Conservation (phyloP, 352 stramenopile genomes). For the Phytophthora multivora region DNA sequence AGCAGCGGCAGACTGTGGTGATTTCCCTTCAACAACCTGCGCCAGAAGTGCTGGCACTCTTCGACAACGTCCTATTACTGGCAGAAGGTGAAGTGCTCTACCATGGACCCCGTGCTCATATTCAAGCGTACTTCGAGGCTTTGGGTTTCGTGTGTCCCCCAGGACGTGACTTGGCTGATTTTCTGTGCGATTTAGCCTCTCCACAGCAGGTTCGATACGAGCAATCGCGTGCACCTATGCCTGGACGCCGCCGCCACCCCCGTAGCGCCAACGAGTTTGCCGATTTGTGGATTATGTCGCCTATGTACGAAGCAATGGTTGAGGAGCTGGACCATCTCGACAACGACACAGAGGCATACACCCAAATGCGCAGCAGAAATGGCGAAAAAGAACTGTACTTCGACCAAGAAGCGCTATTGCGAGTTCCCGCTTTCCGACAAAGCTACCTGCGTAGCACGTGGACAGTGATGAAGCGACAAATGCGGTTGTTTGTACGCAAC, state of each 20-base stretch:
- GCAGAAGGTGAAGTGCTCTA: slow-evolving; percentile 90
- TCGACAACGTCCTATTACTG: slow-evolving; percentile 93
- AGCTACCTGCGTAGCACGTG: slow-evolving; percentile 36
- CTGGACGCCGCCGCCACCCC: slow-evolving; percentile 35
- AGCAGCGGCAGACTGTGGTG: slow-evolving; percentile 57
- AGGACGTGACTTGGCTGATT: slow-evolving; percentile 47
- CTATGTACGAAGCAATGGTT: slow-evolving; percentile 46
- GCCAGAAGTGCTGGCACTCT: slow-evolving; percentile 91
- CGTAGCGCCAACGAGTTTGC: slow-evolving; percentile 45
- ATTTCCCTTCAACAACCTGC: slow-evolving; percentile 88
- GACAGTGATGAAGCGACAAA: slow-evolving; percentile 46
- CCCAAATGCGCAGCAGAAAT: slow-evolving; percentile 21
- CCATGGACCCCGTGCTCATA: slow-evolving; percentile 63
- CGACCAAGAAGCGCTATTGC: slow-evolving; percentile 40
- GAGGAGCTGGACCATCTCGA: slow-evolving; percentile 38
- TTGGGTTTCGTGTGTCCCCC: slow-evolving; percentile 65
- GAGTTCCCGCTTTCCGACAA: slow-evolving; percentile 47
- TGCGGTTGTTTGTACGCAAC: slow-evolving; percentile 44
- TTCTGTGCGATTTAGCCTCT: slow-evolving; percentile 53
- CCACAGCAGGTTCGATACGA: slow-evolving; percentile 48
- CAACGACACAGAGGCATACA: slow-evolving; percentile 28
- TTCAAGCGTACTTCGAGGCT: slow-evolving; percentile 79
- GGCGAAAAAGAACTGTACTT: slow-evolving; percentile 34
- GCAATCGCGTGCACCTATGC: slow-evolving; percentile 20
- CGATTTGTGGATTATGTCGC: slow-evolving; percentile 49